Percentiles rank a stretch among this genome's conserved stretches.
Conservation (phyloP, 768 basidiomycete species). For the Serendipita sp. region DNA sequence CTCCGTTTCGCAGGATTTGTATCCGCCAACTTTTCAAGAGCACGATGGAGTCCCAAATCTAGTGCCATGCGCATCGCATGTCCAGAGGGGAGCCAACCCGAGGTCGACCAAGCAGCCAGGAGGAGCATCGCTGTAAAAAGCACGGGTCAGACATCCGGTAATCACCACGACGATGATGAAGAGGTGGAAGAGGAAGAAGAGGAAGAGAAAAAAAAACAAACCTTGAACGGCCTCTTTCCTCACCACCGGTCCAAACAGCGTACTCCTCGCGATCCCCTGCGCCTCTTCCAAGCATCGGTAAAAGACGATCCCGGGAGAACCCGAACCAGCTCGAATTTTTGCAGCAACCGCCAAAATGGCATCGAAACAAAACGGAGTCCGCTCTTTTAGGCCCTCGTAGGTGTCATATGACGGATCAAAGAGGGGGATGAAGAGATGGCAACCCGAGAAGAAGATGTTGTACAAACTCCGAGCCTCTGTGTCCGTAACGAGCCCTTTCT, state of each 20-base stretch:
- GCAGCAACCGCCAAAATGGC: conserved; percentile 82
- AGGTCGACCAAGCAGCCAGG: conserved; percentile 48
- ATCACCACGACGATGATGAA: too few relatives aligned
- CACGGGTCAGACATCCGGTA: neutral
- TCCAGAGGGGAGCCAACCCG: conserved; percentile 38
- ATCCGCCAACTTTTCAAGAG: conserved; percentile 79
- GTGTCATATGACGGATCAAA: conserved; percentile 90
- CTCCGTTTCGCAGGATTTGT: conserved; percentile 20
- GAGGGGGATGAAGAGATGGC: conserved; percentile 89
- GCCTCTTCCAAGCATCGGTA: conserved; percentile 89
- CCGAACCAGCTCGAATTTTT: conserved; percentile 82
- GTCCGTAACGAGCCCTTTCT: conserved; percentile 79
- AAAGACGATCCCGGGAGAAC: conserved; percentile 68
- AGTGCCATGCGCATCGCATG: conserved; percentile 95
- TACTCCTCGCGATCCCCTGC: conserved; percentile 85
- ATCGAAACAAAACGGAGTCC: conserved; percentile 92
- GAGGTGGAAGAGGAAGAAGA: neutral
- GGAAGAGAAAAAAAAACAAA: conserved; percentile 15
- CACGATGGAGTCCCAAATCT: conserved; percentile 83
- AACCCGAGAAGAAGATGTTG: conserved; percentile 92
- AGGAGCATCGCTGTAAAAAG: conserved; percentile 59
- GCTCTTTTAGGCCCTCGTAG: conserved; percentile 78
- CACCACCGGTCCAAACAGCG: conserved; percentile 84
- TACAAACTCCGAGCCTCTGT: conserved; percentile 77
- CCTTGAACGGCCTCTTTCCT: conserved; percentile 91